Conservation (phyloP, 2,329 filamentous ascomycete genomes). For the Paradendryphiella salina region DNA sequence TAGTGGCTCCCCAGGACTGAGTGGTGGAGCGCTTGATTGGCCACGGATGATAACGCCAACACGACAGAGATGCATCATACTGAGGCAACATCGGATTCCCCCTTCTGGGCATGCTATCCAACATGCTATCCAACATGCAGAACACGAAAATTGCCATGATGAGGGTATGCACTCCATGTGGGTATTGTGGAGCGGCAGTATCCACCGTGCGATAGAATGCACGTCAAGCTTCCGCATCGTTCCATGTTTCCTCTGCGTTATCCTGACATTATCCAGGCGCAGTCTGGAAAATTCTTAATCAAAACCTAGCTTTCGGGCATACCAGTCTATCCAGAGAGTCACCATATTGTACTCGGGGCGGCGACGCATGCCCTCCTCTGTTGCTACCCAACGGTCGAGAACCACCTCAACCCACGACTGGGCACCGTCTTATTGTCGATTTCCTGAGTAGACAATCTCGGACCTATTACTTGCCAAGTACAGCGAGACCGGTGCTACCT, state of each 20-base stretch:
- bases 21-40: slow-evolving; percentile 3
- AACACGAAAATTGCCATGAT: not conserved
- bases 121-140: slow-evolving; percentile 2
- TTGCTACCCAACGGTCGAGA: not conserved
- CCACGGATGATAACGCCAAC: not conserved
- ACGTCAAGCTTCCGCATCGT: slow-evolving; percentile 2
- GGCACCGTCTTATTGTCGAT: not conserved
- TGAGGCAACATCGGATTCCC: slow-evolving; percentile 4
- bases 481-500: not conserved
- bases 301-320: not conserved
- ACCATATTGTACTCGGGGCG: not conserved
- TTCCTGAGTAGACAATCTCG: not conserved
- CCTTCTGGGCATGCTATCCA: not conserved
- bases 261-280: not conserved
- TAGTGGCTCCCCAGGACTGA: not conserved
- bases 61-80: slow-evolving; percentile 7
- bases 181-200: not conserved
- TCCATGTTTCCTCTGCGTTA: not conserved
- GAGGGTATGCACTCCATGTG: not conserved
- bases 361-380: too few species aligned
- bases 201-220: not conserved
- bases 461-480: not conserved
- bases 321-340: too few species aligned
- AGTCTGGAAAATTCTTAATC: not conserved
- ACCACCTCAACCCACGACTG: not conserved